Evolutionary conservation across 345 rosid species (phyloP).

Genomic region (Eutrema japonicum): DNA sequence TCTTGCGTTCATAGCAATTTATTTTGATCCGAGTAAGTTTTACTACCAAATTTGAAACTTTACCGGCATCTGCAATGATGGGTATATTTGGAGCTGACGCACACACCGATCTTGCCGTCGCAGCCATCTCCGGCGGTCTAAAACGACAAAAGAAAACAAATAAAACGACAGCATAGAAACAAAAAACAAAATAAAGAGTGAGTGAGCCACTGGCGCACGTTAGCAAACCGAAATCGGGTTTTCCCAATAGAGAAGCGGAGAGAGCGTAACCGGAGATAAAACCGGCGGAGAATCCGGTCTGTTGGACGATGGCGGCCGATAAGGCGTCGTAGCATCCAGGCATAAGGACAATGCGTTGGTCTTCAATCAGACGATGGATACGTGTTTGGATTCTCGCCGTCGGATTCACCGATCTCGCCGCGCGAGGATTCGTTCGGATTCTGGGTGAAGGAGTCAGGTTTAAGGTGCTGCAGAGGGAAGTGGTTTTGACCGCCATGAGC

Average conservation of each 20-base stretch:
- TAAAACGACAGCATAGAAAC: conserved; percentile 5
- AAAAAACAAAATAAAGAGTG: neutral
- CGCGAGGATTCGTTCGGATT: conserved; percentile 16
- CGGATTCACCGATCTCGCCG: conserved; percentile 26
- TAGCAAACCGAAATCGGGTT: conserved; percentile 58
- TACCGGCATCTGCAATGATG: conserved; percentile 54
- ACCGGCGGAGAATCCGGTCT: conserved; percentile 51
- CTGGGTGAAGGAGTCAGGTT: conserved; percentile 24
- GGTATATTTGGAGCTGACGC: conserved; percentile 52
- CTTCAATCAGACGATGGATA: conserved; percentile 52
- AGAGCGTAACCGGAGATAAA: conserved; percentile 56
- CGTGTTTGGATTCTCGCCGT: conserved; percentile 51
- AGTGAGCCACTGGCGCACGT: conserved; percentile 38
- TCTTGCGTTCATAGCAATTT: neutral
- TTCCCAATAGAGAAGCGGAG: conserved; percentile 54
- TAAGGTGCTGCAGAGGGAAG: conserved; percentile 27
- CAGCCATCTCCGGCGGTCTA: conserved; percentile 60
- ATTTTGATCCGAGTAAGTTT: neutral
- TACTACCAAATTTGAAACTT: neutral
- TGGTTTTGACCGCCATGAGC: conserved; percentile 30
- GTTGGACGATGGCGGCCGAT: conserved; percentile 52
- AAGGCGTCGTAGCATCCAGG: conserved; percentile 61
- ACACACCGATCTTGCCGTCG: conserved; percentile 50
- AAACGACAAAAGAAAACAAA: conserved; percentile 24
- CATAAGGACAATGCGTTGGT: conserved; percentile 53